Base-by-base conservation (phyloP, 306 rosid species). In the Medicago lupulina region DNA sequence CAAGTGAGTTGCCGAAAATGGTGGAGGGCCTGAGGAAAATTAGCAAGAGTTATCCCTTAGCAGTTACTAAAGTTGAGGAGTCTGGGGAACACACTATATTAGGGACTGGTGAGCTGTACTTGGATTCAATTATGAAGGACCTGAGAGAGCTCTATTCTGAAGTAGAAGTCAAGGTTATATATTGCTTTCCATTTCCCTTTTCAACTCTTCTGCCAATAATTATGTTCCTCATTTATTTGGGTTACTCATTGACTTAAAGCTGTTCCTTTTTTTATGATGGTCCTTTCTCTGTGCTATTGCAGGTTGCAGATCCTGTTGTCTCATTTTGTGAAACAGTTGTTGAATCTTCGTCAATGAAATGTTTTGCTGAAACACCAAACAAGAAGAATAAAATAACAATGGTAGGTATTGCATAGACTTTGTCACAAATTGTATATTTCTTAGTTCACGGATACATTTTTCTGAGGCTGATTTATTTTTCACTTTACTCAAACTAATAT, bases 51-150 rank as follows among this genome's bases (percentile, higher is more conserved):
- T 95, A 95, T 85, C 99, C 99, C 67, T 84, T 95, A 68, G 98
- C 99, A 54, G 90, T 95, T 50, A 95, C 99, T 54, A 95, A 95
- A 86, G 99, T 95, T 46, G 98, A 92, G 90, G 99, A 95, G 78
- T 95, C 99, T 57, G 99, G 99, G 74, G 99, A 95, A 70, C 99
- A 95, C 86, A 95, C 99, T 13, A 88, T 95, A 70, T 74, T 95
- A 78, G 99, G 99, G 58, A 92, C 97, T 16, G 97, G 99, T 62
- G 99, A 95, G 83, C 91, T 95, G 81, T 95, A 95, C 91, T 86
- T 92, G 86, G 99, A 95, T 90, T 95, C 99, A 71, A 92, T 95
- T 62, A 92, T 92, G 99, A 95, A 95, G 91, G 99, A 95, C 87
- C 91, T 92, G 51, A 89, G 98, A 85, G 99, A 95, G 80, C 96